These are phyloP conservation scores for Discostella stelligeroides DNA, from an alignment of 108 stramenopile species.

Conservation along the genomic window DNA sequence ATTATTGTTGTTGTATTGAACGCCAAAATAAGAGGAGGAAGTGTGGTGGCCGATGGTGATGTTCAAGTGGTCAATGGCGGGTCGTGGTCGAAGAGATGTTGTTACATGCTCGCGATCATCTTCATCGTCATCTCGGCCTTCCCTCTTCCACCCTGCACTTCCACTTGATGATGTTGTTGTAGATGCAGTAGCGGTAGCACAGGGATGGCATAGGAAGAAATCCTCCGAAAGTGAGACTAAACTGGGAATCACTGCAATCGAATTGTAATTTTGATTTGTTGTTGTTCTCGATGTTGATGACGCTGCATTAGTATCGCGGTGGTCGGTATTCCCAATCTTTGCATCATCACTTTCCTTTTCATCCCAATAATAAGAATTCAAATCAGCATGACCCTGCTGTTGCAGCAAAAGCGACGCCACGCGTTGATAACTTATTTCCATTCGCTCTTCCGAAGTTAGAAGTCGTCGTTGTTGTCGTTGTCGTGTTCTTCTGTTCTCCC, in stretches of 20 bases:
- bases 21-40: neutral
- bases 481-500: too few species aligned
- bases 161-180: neutral
- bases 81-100: too few species aligned
- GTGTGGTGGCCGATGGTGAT: neutral
- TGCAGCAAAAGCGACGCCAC: conserved; percentile 1
- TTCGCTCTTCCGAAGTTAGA: too few species aligned
- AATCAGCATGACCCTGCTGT: too few species aligned
- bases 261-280: neutral
- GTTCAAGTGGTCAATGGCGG: neutral
- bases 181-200: neutral
- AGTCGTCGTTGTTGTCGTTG: too few species aligned
- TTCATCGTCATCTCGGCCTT: too few species aligned
- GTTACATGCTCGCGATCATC: too few species aligned
- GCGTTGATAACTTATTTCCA: neutral
- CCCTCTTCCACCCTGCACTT: too few species aligned
- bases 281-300: neutral
- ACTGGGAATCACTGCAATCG: conserved; percentile 13
- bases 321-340: too few species aligned
- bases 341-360: too few species aligned
- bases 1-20: neutral
- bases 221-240: conserved; percentile 26
- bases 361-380: too few species aligned
- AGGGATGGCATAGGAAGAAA: conserved; percentile 11
- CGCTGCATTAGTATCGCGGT: neutral